Evolutionary conservation across 306 rosid genomes (phyloP).

Genomic region (Cicer bijugum): DNA sequence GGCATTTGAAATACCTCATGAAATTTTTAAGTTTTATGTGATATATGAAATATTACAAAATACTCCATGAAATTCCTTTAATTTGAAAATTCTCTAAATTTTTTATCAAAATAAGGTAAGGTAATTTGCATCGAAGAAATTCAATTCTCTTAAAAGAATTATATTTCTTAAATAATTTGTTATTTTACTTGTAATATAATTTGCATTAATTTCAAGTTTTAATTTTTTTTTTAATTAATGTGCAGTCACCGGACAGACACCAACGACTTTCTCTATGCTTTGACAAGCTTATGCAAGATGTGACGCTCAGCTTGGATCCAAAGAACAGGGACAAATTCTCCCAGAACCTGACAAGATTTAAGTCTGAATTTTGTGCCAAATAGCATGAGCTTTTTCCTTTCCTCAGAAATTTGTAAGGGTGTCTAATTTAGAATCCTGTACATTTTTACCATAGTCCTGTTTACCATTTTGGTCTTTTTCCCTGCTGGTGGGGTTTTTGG

Average conservation of each 20-base stretch:
- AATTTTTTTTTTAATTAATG: constrained; percentile 23
- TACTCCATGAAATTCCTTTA: no score
- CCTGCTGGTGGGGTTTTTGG: not conserved
- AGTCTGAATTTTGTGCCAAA: constrained; percentile 49
- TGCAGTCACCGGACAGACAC: constrained; percentile 51
- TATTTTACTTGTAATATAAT: constrained; percentile 13
- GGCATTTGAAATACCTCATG: no score
- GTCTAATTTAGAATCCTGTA: constrained; percentile 1
- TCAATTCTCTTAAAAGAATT: no score
- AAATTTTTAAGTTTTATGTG: no score
- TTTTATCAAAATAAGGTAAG: no score
- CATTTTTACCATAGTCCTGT: constrained; percentile 26
- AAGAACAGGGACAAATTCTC: constrained; percentile 54
- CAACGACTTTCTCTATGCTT: constrained; percentile 53
- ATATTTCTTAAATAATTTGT: no score
- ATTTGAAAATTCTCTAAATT: no score
- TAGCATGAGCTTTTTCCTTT: constrained; percentile 7
- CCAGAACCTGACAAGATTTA: constrained; percentile 53
- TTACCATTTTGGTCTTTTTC: not conserved
- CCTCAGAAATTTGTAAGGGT: not conserved
- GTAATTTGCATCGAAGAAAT: no score
- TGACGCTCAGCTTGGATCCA: constrained; percentile 49
- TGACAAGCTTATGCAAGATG: constrained; percentile 55
- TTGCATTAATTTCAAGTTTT: constrained; percentile 15
- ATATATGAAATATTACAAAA: no score